Base-by-base conservation (phyloP, 306 rosid species). In the Vicia sativa region DNA sequence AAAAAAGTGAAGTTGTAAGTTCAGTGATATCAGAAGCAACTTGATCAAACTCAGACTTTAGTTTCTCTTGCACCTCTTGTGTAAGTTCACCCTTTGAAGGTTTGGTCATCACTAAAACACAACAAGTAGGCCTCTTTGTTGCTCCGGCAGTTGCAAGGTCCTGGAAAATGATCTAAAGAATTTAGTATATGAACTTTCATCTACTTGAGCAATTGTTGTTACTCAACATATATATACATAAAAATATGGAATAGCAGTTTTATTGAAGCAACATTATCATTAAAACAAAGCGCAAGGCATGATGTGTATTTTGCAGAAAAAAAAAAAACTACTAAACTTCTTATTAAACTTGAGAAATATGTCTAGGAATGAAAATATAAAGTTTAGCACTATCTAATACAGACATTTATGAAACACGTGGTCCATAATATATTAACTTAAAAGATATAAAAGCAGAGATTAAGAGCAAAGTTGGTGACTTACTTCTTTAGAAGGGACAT, bases 121-220 rank as follows among this genome's bases (percentile, higher is more conserved):
- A 88, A 80, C 97, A 88, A 10, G 99, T 95, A 41, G 99, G 99
- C 84, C 97, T 90, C 95, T 95, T 95, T 12, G 99, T 90, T 48
- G 86, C 86, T 57, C 97, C 99, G 4, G 97, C 99, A 77, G 65
- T 83, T 46, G 99, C 97, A 50, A 95, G 97, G 64, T 95, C 99
- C 99, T 95, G 82, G 52, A 42, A 61, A 67, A 42, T 46, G 7
- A 18, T 13, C 35, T 4, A 3, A 11, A 46, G 4, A 67, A 15
- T 26, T 29, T 42, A 58, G 9, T 10, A 19, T 5, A 43, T 59
- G 38, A 57, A 18, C 41, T 41, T 48, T 28, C 29, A 21, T 11
- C 28, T 9, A 1, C 16, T 23, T 7, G 15, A 54, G 52, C 42
- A 44, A 58, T 35, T 42, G 9, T 6, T 21, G 66, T n/a, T 60